Base-by-base conservation (phyloP, 805 yeast genomes). In the Metschnikowia lunata region DNA sequence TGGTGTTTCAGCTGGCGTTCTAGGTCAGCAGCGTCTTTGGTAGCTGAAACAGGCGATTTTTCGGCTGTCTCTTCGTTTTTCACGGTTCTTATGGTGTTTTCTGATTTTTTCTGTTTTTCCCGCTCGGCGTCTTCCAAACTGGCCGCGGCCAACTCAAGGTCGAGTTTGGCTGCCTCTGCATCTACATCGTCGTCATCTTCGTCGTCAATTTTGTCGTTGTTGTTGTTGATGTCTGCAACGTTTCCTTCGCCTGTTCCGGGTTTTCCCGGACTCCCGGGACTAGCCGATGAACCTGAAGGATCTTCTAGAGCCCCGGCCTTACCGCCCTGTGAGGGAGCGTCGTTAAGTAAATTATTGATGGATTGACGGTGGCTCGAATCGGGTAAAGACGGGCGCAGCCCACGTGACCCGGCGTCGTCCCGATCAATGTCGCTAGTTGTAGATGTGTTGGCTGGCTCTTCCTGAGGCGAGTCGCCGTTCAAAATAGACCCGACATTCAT, bases 401-500 rank as follows among this genome's bases (percentile, higher is more conserved):
- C 37, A 14, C 37, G 42, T 11, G 42, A 37, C 30, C 36, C 43
- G n/a, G 35, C 30, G 26, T 35, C 46, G 32, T 35, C 36, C n/a
- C 47, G 34, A 14, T 38, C 39, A 12, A 23, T 42, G 32, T 38
- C 46, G 36, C 40, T 30, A 5, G 26, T 34, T 11, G 26, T 18
- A 8, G 35, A 34, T 7, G 37, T 27, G 31, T 39, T 32, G 6
- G 37, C 39, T 7, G 28, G 13, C 10, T 36, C 43, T 26, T 49
- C 43, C 0, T 49, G 46, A 0, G 54, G 54, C 32, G 52, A 39
- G 33, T 53, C 57, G 18, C 57, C 54, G 34, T 51, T 53, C 14
- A 53, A 46, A 38, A 53, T 51, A 27, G 57, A 53, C 7, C 56
- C 57, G 18, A 53, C 57, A 34, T 53, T 53, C 57, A 53, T 53